phyloP scores from a whole-genome alignment of 306 rosid species.

The Vigna radiata region DNA sequence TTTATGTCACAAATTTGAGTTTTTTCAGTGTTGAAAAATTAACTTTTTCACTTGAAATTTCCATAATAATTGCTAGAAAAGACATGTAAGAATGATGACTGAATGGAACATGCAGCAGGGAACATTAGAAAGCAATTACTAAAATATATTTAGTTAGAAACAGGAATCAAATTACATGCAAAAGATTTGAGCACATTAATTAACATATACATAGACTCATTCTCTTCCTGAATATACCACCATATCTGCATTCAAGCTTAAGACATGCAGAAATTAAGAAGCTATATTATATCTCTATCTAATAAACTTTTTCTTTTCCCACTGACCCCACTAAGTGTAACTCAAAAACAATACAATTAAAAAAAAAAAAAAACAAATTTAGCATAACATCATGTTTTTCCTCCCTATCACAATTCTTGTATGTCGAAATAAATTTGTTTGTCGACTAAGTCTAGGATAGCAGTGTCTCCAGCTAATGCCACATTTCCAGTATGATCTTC shows the following conservation, averaged over 20 bases:
- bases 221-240: constrained; percentile 20
- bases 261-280: constrained; percentile 34
- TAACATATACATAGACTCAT: constrained; percentile 38
- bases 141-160: constrained; percentile 33
- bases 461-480: constrained; percentile 4
- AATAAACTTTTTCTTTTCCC: constrained; percentile 20
- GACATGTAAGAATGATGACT: not conserved
- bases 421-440: constrained; percentile 56
- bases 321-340: constrained; percentile 39
- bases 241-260: constrained; percentile 29
- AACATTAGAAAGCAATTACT: not conserved
- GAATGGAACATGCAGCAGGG: not conserved
- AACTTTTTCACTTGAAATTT: not conserved
- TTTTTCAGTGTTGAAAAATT: not conserved
- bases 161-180: constrained; percentile 37
- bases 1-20: not conserved
- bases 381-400: not conserved
- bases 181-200: constrained; percentile 43
- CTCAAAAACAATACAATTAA: constrained; percentile 34
- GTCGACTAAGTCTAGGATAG: constrained; percentile 70
- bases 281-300: not conserved
- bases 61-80: not conserved
- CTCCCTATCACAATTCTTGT: constrained; percentile 38
- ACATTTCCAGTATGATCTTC: constrained; percentile 43
- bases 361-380: constrained; percentile 36